Percentiles rank a stretch among this genome's conserved stretches.
Conservation (phyloP, 345 rosid genomes). For the Syzygium jambos region DNA sequence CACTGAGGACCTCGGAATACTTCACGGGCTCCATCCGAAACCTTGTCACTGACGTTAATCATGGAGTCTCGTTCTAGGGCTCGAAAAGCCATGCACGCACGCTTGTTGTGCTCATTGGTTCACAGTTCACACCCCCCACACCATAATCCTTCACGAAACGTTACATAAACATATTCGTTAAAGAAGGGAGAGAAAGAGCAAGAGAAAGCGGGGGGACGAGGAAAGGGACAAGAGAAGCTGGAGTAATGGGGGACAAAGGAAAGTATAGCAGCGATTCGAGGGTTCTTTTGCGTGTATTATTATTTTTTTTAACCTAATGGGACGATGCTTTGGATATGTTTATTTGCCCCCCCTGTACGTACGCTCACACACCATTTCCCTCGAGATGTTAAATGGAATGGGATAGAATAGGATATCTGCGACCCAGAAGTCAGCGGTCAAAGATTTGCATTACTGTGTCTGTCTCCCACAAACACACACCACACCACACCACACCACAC, state of each 20-base stretch:
- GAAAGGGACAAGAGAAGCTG: constrained; percentile 11
- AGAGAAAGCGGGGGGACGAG: background rate
- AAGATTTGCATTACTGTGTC: constrained; percentile 50
- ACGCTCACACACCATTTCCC: constrained; percentile 2
- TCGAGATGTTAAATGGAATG: constrained; percentile 37
- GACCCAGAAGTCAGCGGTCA: constrained; percentile 46
- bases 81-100: background rate
- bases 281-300: background rate
- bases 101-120: background rate
- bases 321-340: background rate
- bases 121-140: background rate
- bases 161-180: background rate
- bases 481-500: constrained; percentile 6
- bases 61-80: background rate
- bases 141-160: background rate
- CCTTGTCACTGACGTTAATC: background rate
- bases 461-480: constrained; percentile 35
- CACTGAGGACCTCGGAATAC: background rate
- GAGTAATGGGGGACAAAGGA: constrained; percentile 31
- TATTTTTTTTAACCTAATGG: background rate
- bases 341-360: background rate
- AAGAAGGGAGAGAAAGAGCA: background rate
- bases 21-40: background rate
- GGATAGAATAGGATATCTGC: background rate
- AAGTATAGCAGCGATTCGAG: constrained; percentile 13